These are phyloP conservation scores for Pyrrhoderma lamaoense DNA, from an alignment of 1,284 basidiomycete genomes.

Conservation along the genomic window DNA sequence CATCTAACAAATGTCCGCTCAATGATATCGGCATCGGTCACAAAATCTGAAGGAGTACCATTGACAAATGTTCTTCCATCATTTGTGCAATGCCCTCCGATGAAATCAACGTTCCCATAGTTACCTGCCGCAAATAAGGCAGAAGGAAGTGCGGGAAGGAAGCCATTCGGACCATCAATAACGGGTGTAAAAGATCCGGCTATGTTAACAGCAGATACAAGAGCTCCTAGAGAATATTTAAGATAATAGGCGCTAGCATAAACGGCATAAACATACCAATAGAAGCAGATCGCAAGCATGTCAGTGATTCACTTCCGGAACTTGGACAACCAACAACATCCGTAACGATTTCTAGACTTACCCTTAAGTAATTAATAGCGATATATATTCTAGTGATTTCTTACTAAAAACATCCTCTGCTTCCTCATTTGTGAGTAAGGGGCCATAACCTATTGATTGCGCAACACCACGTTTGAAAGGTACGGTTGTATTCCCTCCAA, in stretches of 20 bases:
- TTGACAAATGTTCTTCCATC: constrained; percentile 37
- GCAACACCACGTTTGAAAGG: constrained; percentile 35
- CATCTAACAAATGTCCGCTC: constrained; percentile 32
- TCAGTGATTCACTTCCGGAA: constrained; percentile 26
- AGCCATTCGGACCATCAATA: constrained; percentile 31
- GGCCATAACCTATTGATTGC: constrained; percentile 39
- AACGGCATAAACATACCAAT: constrained; percentile 24
- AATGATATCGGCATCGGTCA: constrained; percentile 35
- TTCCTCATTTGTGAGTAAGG: constrained; percentile 27
- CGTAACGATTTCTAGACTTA: constrained; percentile 27
- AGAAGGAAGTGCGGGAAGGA: constrained; percentile 38
- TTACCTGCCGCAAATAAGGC: constrained; percentile 32
- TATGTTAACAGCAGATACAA: constrained; percentile 34
- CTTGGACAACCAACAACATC: constrained; percentile 30
- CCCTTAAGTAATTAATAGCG: neutral
- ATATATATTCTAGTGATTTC: neutral
- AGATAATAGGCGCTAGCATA: neutral
- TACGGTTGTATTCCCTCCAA: constrained; percentile 31
- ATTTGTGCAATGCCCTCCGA: constrained; percentile 39
- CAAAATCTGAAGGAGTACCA: constrained; percentile 32
- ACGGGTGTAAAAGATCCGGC: constrained; percentile 31
- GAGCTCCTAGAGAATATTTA: constrained; percentile 24
- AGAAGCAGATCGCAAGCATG: constrained; percentile 36
- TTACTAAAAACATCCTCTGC: constrained; percentile 32
- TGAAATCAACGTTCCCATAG: constrained; percentile 34